Conservation (phyloP, 139 green algal genomes). For the Chlorella ohadii region DNA sequence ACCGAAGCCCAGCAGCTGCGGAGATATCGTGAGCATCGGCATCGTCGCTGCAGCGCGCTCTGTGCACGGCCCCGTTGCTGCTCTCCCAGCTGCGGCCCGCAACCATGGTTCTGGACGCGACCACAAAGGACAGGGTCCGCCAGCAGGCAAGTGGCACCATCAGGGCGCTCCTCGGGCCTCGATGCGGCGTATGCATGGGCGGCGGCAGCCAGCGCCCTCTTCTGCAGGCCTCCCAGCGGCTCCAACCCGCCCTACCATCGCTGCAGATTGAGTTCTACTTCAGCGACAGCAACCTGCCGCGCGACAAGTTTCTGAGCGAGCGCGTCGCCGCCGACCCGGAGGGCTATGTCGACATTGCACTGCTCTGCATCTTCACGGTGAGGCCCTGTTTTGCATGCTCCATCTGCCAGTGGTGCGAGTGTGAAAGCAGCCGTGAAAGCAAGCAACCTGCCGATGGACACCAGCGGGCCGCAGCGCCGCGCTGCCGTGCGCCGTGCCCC, state of each 20-base stretch:
- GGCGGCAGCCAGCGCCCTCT: not conserved
- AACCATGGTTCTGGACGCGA: slow-evolving; percentile 30
- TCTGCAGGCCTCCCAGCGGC: not conserved
- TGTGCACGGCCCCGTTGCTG: not conserved
- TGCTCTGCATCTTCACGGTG: slow-evolving; percentile 78
- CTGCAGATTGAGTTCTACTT: slow-evolving; percentile 96
- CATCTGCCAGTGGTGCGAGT: too few relatives aligned
- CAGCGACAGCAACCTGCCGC: slow-evolving; percentile 88
- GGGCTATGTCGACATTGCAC: slow-evolving; percentile 72
- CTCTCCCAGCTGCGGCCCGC: not conserved
- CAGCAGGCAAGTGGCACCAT: slow-evolving; percentile 8
- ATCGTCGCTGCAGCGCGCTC: not conserved
- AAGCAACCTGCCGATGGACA: too few relatives aligned
- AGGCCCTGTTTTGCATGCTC: too few relatives aligned
- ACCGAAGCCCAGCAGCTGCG: too few relatives aligned
- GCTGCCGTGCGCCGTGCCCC: too few relatives aligned
- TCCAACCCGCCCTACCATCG: not conserved
- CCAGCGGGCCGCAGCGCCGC: too few relatives aligned
- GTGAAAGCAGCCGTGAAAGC: too few relatives aligned
- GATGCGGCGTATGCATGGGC: slow-evolving; percentile 8
- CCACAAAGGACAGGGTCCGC: slow-evolving; percentile 25
- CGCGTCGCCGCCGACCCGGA: slow-evolving; percentile 70
- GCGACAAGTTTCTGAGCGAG: slow-evolving; percentile 84
- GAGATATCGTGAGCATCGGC: not conserved
- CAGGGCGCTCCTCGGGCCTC: too few relatives aligned